Evolutionary conservation across 2,329 filamentous ascomycete species (phyloP), one percentile per base, ranked within the genome.

Genomic region (Teratosphaeria gauchensis): DNA sequence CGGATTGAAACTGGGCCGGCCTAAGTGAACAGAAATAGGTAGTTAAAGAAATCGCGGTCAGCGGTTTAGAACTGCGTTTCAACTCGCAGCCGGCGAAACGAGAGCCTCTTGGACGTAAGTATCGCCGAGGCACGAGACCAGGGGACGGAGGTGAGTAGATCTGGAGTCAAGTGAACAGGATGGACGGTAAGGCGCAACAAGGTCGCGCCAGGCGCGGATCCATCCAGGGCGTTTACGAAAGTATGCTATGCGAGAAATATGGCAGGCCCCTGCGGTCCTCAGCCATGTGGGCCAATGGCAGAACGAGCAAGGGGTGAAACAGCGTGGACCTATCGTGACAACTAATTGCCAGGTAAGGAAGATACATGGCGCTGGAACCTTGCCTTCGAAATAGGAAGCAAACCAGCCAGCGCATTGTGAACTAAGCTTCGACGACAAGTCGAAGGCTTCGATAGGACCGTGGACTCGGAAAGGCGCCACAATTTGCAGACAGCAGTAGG

Each of bases 281-380:
- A 61, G 59, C 56, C 62, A 61, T 59, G 61, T 56, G 58, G 59
- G 58, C 61, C 62, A 66, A 64, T 66, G 64, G 63, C 62, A 66
- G 64, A 38, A 56, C 57, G 63, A 62, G 69, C 69, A 71, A 70
- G 69, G 69, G 66, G 64, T 69, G 68, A 69, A 68, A 70, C 68
- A 60, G 58, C 63, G 64, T 65, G 59, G 62, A 64, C 62, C 63
- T 65, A 66, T 67, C 62, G 62, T 63, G 61, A 62, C 60, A 63
- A 57, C 58, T 56, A 53, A 28, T 56, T 61, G 62, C 63, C 62
- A 68, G 62, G 61, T 67, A 64, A 65, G 65, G 65, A 62, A 62
- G 59, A 59, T 51, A 62, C 63, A 58, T 31, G 48, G 56, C 54
- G 58, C 42, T 53, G 51, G 58, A 21, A 48, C 42, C 42, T 48